Percentiles rank a stretch among this genome's conserved stretches.
phyloP scores from a whole-genome alignment of 176 grass and related monocot genomes.

The Hordeum marinum region DNA sequence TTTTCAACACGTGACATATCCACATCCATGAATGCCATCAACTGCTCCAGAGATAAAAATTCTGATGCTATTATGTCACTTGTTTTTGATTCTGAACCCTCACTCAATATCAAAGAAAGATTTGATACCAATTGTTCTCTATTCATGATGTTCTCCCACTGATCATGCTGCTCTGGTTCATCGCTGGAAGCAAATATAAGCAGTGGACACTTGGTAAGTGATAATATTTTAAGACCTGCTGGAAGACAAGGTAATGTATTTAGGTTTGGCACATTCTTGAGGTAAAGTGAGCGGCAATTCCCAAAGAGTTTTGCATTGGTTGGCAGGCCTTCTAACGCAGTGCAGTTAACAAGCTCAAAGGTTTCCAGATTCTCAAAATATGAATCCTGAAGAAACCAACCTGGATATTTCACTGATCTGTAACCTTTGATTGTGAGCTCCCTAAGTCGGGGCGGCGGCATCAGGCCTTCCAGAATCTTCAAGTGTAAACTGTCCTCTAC shows the following conservation, averaged over 20 bases:
- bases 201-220: background rate
- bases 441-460: too few species aligned
- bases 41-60: background rate
- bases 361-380: too few species aligned
- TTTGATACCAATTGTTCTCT: background rate
- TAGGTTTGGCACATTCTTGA: background rate
- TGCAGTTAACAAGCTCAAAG: too few species aligned
- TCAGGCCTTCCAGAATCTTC: too few species aligned
- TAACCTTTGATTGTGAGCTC: too few species aligned
- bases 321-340: too few species aligned
- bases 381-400: too few species aligned
- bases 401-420: too few species aligned
- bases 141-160: background rate
- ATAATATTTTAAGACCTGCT: background rate
- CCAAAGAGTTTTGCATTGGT: background rate
- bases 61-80: background rate
- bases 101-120: background rate
- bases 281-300: background rate
- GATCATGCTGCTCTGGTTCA: background rate
- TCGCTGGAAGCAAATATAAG: background rate
- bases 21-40: background rate
- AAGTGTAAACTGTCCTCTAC: too few species aligned
- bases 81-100: accelerated
- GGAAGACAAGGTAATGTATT: background rate
- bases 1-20: background rate